Percentiles rank a stretch among this genome's conserved stretches.
phyloP scores from a whole-genome alignment of 768 basidiomycete species.

The Termitomyces sp. region DNA sequence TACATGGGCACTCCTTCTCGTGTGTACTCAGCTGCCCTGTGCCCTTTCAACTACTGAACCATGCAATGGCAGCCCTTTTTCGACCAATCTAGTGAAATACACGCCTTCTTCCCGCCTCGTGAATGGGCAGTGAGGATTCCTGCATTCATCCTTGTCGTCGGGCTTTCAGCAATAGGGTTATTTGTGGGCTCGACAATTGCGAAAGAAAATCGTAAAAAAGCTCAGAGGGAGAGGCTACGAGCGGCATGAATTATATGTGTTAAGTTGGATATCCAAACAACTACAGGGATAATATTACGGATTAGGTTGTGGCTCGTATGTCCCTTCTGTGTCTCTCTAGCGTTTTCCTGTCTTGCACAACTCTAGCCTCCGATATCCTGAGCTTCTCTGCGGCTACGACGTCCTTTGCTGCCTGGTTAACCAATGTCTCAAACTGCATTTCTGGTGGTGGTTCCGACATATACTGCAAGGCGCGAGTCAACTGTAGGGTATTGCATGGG shows the following conservation, averaged over 20 bases:
- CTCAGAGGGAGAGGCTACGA: constrained; percentile 58
- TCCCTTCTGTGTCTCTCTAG: constrained; percentile 27
- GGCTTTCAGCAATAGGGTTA: constrained; percentile 74
- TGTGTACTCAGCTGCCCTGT: constrained; percentile 34
- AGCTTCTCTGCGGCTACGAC: constrained; percentile 71
- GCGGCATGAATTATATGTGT: constrained; percentile 43
- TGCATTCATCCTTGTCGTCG: constrained; percentile 76
- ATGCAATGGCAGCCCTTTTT: constrained; percentile 69
- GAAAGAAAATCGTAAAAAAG: constrained; percentile 70
- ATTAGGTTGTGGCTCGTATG: constrained; percentile 14
- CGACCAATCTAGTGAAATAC: constrained; percentile 68
- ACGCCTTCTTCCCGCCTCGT: constrained; percentile 77
- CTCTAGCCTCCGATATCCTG: constrained; percentile 44
- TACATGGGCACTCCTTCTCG: constrained; percentile 85
- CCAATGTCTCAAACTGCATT: constrained; percentile 40
- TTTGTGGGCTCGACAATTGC: constrained; percentile 79
- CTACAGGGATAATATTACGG: not conserved
- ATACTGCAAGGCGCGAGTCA: constrained; percentile 51
- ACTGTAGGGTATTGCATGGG: constrained; percentile 31
- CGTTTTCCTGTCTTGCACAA: constrained; percentile 28
- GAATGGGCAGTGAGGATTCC: constrained; percentile 94
- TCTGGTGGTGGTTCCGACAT: constrained; percentile 53
- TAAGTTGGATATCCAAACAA: not conserved
- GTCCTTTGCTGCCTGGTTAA: constrained; percentile 62
- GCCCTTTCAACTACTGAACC: constrained; percentile 10